Base-by-base conservation (phyloP, 768 basidiomycete genomes). In the Mrakia blollopis region DNA sequence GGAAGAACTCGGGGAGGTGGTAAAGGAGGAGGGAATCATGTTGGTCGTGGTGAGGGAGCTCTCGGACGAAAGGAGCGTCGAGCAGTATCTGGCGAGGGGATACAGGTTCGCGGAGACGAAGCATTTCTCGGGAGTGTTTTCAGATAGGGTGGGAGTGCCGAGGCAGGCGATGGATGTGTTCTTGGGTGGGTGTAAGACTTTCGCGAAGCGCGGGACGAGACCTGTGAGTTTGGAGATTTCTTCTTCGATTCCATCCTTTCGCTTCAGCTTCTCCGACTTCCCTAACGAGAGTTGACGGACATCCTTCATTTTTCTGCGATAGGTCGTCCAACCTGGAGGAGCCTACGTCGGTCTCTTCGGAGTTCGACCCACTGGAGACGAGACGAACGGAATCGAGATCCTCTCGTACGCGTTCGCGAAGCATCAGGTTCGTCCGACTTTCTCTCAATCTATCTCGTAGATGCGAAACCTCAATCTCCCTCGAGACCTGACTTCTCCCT, bases 321-420 rank as follows among this genome's bases (percentile, higher is more conserved):
- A 57, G 57, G 83, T 84, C 68, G 84, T 83, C 6, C 84, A 84
- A 74, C 78, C 81, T 44, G 81, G 80, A 28, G 84, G 84, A 16
- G 80, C 81, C 30, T 84, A 84, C 62, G 80, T 83, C 2, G 82
- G 82, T 41, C 77, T 84, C 14, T 84, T 83, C 78, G 84, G 83
- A 61, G 81, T 82, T 28, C 79, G 83, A 39, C 82, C 83, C 7
- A 80, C 79, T 14, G 78, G 78, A 14, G 61, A 76, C 18, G 73
- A 80, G 37, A 79, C 76, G 13, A 18, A 11, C 0, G 82, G 80
- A 10, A 79, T 82, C 47, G 84, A 84, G 68, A 82, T 83, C 23
- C 77, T 84, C 44, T 83, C 84, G 18, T 84, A 84, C 80, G 82
- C 82, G 68, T 84, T 84, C 75, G 83, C 84, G 52, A 81, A 82